phyloP scores from a whole-genome alignment of 805 yeast species.

The Scheffersomyces stipitis region DNA sequence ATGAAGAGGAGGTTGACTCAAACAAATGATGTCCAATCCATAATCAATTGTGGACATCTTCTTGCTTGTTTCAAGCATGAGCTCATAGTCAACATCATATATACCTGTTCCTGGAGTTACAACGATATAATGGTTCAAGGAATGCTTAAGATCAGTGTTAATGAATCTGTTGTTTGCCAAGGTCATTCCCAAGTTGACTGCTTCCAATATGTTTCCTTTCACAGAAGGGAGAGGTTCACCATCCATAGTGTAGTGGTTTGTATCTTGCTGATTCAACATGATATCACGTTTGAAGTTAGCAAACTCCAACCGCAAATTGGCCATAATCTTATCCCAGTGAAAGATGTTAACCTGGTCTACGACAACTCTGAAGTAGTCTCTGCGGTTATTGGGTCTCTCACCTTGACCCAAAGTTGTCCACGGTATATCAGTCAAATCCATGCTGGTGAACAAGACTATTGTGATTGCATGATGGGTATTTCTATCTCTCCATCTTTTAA shows the following conservation, averaged over 20 bases:
- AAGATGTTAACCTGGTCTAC: constrained; percentile 90
- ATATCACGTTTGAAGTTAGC: constrained; percentile 78
- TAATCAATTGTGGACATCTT: constrained; percentile 76
- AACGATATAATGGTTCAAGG: constrained; percentile 85
- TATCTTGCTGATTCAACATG: constrained; percentile 40
- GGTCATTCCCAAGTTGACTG: constrained; percentile 80
- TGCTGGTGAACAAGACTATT: constrained; percentile 81
- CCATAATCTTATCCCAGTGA: constrained; percentile 92
- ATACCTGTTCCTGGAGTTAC: constrained; percentile 93
- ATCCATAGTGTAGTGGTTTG: constrained; percentile 10
- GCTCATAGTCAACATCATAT: constrained; percentile 84
- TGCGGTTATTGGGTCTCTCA: constrained; percentile 62
- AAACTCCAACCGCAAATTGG: constrained; percentile 79
- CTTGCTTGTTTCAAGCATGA: constrained; percentile 71
- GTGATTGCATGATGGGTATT: constrained; percentile 91
- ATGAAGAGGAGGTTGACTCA: constrained; percentile 89
- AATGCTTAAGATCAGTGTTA: constrained; percentile 84
- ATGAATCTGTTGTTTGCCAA: constrained; percentile 73
- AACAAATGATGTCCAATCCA: constrained; percentile 84
- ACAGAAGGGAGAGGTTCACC: constrained; percentile 73
- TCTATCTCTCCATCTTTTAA: constrained; percentile 80
- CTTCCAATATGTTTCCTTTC: constrained; percentile 86
- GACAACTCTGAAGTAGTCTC: constrained; percentile 87
- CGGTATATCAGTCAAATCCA: constrained; percentile 55
- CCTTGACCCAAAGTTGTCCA: constrained; percentile 68